Evolutionary conservation across 2,329 filamentous ascomycete genomes (phyloP), one percentile per base, ranked within the genome.

Genomic region (Rutstroemia sp.): DNA sequence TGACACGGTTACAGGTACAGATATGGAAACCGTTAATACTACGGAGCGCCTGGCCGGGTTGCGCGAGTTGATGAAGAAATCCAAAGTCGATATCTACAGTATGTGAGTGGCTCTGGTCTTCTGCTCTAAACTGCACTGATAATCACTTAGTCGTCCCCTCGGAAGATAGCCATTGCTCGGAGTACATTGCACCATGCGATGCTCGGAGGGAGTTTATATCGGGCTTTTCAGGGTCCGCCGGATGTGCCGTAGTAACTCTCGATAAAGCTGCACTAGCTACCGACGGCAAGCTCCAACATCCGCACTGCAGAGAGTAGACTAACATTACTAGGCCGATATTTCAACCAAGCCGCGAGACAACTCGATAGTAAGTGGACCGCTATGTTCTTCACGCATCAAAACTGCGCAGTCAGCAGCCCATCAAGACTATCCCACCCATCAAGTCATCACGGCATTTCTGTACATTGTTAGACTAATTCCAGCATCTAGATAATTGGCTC

Each of bases 101-200:
- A 84, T 71, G 76, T 70, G 57, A 65, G 57, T 63, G 63, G 53
- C 54, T 46, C 42, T 34, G 19, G 19, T 21, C 12, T 8, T 30
- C 21, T 36, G 9, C 23, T 16, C 58, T 58, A 63, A 59, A 59
- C 58, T 55, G 40, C 45, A 51, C 58, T 63, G 57, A 61, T 66
- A 2, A 14, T 38, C 74, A 79, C 54, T 50, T 70, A 97, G 92
- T 99, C 69, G 82, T 97, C 6, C 94, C 94, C 0, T 96, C 92
- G 36, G 94, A 97, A 80, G 94, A 99, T 71, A 92, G 89, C 69
- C 94, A 99, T 71, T 89, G 92, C 64, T 97, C 92, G 64, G 94
- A 99, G 75, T 99, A 99, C 73, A 96, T 96, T 71, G 94, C 94
- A 51, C 85, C 87, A n/a, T 96, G 90, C 70, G 94, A 99, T 76